These are phyloP conservation scores for Ceratocystis alfenasii DNA, from an alignment of 2,329 filamentous ascomycete species.

Conservation along the genomic window DNA sequence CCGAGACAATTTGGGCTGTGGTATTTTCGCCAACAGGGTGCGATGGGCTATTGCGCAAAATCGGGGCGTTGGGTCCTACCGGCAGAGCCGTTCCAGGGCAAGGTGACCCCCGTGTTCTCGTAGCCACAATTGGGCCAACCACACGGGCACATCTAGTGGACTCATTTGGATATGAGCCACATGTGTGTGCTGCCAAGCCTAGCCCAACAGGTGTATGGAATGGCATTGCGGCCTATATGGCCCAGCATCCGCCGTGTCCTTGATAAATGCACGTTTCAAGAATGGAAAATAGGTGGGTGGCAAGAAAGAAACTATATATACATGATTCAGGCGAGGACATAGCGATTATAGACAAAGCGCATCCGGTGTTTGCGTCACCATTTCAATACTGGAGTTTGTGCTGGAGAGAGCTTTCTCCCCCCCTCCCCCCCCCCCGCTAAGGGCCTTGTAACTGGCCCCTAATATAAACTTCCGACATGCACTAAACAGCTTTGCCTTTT, in stretches of 20 bases:
- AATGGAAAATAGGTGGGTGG: background rate
- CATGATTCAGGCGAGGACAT: background rate
- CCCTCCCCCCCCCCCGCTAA: background rate
- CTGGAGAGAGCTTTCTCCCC: background rate
- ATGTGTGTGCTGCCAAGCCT: slow-evolving; percentile 71
- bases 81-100: slow-evolving; percentile 21
- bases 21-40: slow-evolving; percentile 55
- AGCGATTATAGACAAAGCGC: background rate
- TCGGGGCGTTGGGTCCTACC: slow-evolving; percentile 40
- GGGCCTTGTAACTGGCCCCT: slow-evolving; percentile 1
- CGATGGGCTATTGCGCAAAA: slow-evolving; percentile 45
- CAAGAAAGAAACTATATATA: background rate
- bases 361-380: background rate
- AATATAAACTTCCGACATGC: background rate
- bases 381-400: background rate
- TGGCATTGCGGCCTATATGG: slow-evolving; percentile 43
- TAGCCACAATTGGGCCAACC: slow-evolving; percentile 89
- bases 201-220: slow-evolving; percentile 66
- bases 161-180: slow-evolving; percentile 54
- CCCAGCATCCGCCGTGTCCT: background rate
- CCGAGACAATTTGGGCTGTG: slow-evolving; percentile 34
- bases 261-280: background rate
- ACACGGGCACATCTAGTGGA: slow-evolving; percentile 62
- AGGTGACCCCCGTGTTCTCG: slow-evolving; percentile 36
- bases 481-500: background rate